These are phyloP conservation scores for Lepiota venenata DNA, from an alignment of 768 basidiomycete genomes.

Conservation along the genomic window DNA sequence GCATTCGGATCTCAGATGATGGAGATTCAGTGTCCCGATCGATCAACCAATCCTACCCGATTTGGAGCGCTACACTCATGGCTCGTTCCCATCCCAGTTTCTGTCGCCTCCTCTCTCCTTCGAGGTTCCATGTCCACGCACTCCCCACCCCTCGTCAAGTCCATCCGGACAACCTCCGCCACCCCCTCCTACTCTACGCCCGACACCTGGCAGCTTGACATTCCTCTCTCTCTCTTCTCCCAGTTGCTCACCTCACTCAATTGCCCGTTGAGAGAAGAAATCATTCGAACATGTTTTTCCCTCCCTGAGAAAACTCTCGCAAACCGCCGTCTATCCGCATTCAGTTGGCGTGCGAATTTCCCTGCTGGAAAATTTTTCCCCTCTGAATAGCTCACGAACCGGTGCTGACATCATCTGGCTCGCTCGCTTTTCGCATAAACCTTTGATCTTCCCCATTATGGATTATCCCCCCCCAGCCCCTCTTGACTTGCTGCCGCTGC, in stretches of 20 bases:
- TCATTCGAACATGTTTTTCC: not conserved
- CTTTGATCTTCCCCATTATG: constrained; percentile 6
- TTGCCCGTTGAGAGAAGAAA: not conserved
- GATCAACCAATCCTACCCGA: not conserved
- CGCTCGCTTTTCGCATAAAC: constrained; percentile 1
- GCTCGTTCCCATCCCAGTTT: not conserved
- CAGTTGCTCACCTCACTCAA: not conserved
- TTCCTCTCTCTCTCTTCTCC: too few species aligned
- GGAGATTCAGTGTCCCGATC: not conserved
- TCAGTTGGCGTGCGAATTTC: constrained; percentile 3
- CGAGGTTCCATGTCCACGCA: not conserved
- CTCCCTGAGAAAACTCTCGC: too few species aligned
- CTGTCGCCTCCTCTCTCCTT: not conserved
- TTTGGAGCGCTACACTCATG: not conserved
- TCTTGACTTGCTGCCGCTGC: not conserved
- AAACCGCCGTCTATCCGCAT: constrained; percentile 11
- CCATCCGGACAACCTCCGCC: too few species aligned
- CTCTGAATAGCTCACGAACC: constrained; percentile 1
- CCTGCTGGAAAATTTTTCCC: constrained; percentile 1
- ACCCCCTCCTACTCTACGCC: not conserved
- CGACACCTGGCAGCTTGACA: not conserved
- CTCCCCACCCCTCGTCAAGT: not conserved
- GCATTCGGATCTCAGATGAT: constrained; percentile 2
- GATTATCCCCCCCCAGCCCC: not conserved
- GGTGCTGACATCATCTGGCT: constrained; percentile 6